phyloP scores from a whole-genome alignment of 345 rosid species.

The Cardamine chenopodiifolia region DNA sequence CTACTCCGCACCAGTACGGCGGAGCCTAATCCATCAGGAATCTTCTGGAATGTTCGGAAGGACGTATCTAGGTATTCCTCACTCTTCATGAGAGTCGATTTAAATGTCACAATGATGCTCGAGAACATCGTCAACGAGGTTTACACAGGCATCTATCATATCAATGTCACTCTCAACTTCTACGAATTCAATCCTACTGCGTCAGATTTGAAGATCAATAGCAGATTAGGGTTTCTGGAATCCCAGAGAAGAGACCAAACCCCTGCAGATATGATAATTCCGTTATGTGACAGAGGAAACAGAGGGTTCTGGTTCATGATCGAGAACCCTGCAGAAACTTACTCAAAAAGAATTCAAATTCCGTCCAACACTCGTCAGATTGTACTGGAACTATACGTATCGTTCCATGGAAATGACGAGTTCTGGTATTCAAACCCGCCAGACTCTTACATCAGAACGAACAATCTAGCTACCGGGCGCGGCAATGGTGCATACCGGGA shows the following conservation, averaged over 20 bases:
- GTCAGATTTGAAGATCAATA: not conserved
- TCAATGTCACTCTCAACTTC: conserved; percentile 60
- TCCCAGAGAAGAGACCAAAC: conserved; percentile 32
- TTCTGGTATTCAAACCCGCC: conserved; percentile 96
- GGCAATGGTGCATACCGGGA: conserved; percentile 80
- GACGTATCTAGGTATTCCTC: conserved; percentile 75
- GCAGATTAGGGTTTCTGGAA: not conserved
- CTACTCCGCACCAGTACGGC: conserved; percentile 90
- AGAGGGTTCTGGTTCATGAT: conserved; percentile 74
- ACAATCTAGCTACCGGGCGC: conserved; percentile 58
- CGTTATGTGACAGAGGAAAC: conserved; percentile 46
- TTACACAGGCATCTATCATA: conserved; percentile 74
- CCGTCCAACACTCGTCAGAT: conserved; percentile 63
- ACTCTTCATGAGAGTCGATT: conserved; percentile 48
- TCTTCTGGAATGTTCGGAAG: conserved; percentile 80
- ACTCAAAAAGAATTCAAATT: conserved; percentile 48
- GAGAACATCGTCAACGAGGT: conserved; percentile 74
- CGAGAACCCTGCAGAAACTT: conserved; percentile 53
- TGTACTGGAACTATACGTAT: conserved; percentile 67
- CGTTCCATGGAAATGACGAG: conserved; percentile 87
- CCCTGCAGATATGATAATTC: conserved; percentile 75
- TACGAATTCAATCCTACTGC: conserved; percentile 47
- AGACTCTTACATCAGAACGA: conserved; percentile 56
- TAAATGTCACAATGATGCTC: conserved; percentile 77
- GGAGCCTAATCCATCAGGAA: conserved; percentile 62